A percentile compares a stretch with the other conserved stretches of the same genome.
These are phyloP conservation scores for Alternaria viburni DNA, from an alignment of 2,329 filamentous ascomycete genomes.

Conservation along the genomic window DNA sequence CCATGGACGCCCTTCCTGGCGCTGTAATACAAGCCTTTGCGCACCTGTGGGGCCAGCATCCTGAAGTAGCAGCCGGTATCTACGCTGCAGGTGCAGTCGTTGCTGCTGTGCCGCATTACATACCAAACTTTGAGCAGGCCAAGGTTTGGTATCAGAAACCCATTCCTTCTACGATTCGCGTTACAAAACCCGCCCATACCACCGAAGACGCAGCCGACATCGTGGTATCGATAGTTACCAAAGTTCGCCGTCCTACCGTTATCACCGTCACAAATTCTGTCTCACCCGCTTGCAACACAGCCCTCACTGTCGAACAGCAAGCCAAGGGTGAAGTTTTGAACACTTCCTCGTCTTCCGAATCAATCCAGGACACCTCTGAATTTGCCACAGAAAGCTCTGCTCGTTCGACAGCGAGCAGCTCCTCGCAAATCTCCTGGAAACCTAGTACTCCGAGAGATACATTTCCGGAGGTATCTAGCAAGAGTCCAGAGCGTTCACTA, in stretches of 20 bases:
- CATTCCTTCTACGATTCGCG: neutral
- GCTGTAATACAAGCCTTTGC: neutral
- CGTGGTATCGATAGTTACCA: neutral
- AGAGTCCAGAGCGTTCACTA: neutral
- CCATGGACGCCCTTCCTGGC: neutral
- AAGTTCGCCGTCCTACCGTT: rapidly evolving
- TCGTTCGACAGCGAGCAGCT: neutral
- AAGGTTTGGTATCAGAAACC: neutral
- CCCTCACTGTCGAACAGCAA: neutral
- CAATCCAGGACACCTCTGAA: neutral
- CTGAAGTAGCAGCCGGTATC: neutral
- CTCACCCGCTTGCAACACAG: neutral
- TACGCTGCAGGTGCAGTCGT: neutral
- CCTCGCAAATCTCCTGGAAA: neutral
- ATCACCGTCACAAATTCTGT: neutral
- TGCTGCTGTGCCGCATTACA: neutral
- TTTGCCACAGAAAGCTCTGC: neutral
- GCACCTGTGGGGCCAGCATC: neutral
- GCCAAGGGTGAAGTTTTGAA: neutral
- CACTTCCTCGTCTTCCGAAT: neutral
- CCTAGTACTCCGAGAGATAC: neutral
- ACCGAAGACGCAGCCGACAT: neutral
- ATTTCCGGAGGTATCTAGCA: neutral
- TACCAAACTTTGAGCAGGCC: neutral
- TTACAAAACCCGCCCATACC: neutral